Conservation (phyloP, 2,329 filamentous ascomycete genomes). For the Biscogniauxia mediterranea region DNA sequence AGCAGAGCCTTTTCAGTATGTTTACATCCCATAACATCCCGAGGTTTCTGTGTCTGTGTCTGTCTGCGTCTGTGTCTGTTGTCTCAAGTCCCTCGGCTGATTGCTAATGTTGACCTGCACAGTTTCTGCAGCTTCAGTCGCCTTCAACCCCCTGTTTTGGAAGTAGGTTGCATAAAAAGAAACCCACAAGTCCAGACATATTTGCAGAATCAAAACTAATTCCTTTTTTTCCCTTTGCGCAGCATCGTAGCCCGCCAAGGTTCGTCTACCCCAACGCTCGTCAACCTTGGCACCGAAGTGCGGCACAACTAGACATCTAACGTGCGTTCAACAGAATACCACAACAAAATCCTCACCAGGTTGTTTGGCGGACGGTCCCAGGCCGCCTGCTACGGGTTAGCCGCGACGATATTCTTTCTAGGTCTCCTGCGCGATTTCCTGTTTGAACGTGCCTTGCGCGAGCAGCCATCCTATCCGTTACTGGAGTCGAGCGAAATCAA, state of each 20-base stretch:
- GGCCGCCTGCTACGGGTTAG: slow-evolving; percentile 85
- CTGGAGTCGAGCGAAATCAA: slow-evolving; percentile 61
- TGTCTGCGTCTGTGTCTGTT: not conserved
- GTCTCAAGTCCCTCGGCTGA: not conserved
- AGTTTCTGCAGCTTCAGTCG: slow-evolving; percentile 81
- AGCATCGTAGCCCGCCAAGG: slow-evolving; percentile 84
- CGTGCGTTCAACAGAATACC: slow-evolving; percentile 66
- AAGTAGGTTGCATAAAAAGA: slow-evolving; percentile 66
- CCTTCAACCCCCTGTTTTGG: slow-evolving; percentile 99
- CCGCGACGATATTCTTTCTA: slow-evolving; percentile 83
- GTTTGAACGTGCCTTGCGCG: slow-evolving; percentile 79
- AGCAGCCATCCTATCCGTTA: slow-evolving; percentile 71
- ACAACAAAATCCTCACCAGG: slow-evolving; percentile 83
- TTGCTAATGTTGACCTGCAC: slow-evolving; percentile 13
- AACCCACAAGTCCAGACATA: not conserved
- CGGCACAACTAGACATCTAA: slow-evolving; percentile 11
- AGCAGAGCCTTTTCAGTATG: slow-evolving; percentile 66
- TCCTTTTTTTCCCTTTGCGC: slow-evolving; percentile 3
- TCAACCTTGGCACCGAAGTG: slow-evolving; percentile 11
- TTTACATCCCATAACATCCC: slow-evolving; percentile 14
- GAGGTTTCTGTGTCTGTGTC: slow-evolving; percentile 1
- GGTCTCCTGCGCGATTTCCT: slow-evolving; percentile 85
- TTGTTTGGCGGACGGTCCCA: slow-evolving; percentile 77
- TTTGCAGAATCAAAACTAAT: slow-evolving; percentile 9
- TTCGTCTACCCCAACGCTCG: slow-evolving; percentile 37